Evolutionary conservation across 306 rosid genomes (phyloP), one percentile per base, ranked within the genome.

Genomic region (Trichosanthes truncata): DNA sequence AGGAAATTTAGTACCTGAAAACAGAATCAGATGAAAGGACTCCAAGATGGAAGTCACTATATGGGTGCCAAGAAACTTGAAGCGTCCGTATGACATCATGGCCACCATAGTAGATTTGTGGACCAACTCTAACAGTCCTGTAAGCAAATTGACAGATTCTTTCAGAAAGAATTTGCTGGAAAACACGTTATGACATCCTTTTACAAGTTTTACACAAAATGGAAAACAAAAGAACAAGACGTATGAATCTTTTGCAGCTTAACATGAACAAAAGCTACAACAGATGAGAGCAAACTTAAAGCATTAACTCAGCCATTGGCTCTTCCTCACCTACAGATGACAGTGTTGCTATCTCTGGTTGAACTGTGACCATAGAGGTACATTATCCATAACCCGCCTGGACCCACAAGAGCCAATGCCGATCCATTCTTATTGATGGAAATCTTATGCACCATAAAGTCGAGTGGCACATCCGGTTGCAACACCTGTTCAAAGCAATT

Each of bases 21-120:
- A 95, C 97, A 10, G 97, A 89, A 84, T 95, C 97, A 77, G 97
- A 90, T 69, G 99, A 93, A 68, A 95, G 97, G 81, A 95, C 83
- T 82, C 99, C 99, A 86, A 93, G 78, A 85, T 96, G 97, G 75
- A 87, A 87, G 51, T 88, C 89, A 78, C 99, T 91, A 82, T 84
- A 87, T 20, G 97, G 97, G 84, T 96, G 97, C 98, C 99, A 93
- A 36, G 85, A 85, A 63, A 87, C 93, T 84, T 95, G 87, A 73
- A 93, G 84, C 21, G 87, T 80, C 41, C 90, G 90, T 79, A 93
- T 87, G 65, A 87, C 84, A 80, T 83, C 88, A 88, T 83, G 76
- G 52, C 84, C 85, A 8, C 76, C 61, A 35, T 82, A 80, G 86
- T 91, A 88, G 40, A 87, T 71, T 81, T 84, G 77, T 46, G 96